These are phyloP conservation scores for Castanopsis chinensis DNA, from an alignment of 306 rosid species.

Conservation along the genomic window DNA sequence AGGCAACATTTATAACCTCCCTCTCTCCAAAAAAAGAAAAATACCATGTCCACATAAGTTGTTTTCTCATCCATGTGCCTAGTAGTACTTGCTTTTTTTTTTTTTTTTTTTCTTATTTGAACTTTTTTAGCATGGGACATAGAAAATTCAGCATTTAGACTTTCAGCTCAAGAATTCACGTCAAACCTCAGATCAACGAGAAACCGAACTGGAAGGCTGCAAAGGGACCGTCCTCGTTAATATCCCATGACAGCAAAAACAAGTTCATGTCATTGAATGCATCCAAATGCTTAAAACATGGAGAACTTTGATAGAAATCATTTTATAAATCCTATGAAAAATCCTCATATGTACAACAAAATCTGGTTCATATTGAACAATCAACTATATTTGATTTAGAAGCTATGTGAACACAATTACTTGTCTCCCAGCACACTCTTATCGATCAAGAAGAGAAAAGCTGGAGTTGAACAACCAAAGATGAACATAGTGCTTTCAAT, in stretches of 20 bases:
- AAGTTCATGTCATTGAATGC: background rate
- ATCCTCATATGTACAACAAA: background rate
- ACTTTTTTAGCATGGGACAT: too few relatives aligned
- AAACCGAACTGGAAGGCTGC: too few relatives aligned
- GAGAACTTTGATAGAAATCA: background rate
- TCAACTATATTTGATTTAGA: slow-evolving; percentile 9
- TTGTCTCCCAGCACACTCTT: background rate
- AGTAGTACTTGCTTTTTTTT: too few relatives aligned
- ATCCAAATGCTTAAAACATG: background rate
- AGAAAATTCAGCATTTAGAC: too few relatives aligned
- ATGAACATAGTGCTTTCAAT: background rate
- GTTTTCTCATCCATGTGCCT: too few relatives aligned
- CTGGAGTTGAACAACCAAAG: background rate
- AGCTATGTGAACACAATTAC: background rate
- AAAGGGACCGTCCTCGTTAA: background rate
- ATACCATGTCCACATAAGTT: too few relatives aligned
- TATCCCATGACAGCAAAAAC: background rate
- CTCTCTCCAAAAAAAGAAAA: too few relatives aligned
- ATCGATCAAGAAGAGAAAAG: background rate
- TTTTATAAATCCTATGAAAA: background rate
- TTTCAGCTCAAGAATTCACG: too few relatives aligned
- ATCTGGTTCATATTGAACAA: background rate
- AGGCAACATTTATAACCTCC: too few relatives aligned
- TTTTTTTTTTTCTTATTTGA: too few relatives aligned
- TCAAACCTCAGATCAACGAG: too few relatives aligned